Percentiles rank a stretch among this genome's conserved stretches.
phyloP scores from a whole-genome alignment of 345 rosid genomes.

The Lagerstroemia speciosa region DNA sequence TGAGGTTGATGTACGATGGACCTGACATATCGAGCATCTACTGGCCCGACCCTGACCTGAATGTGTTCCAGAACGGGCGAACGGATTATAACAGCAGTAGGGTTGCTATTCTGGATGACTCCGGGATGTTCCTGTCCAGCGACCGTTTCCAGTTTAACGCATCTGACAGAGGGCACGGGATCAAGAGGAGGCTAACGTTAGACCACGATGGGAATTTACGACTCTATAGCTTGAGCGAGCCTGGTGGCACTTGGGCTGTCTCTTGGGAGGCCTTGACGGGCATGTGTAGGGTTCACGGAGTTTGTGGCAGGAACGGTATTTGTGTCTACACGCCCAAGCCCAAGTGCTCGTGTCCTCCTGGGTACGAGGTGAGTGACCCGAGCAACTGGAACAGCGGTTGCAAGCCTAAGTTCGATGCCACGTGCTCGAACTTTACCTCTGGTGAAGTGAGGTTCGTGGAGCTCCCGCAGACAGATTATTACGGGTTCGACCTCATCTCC shows the following conservation, averaged over 20 bases:
- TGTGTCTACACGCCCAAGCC: constrained; percentile 26
- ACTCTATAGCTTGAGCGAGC: constrained; percentile 25
- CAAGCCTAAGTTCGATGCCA: constrained; percentile 23
- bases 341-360: constrained; percentile 40
- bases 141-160: constrained; percentile 25
- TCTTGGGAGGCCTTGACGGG: constrained; percentile 25
- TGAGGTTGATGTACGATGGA: constrained; percentile 32
- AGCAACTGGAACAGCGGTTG: constrained; percentile 38
- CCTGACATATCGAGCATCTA: constrained; percentile 33
- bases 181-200: constrained; percentile 30
- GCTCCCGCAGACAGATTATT: constrained; percentile 20
- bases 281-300: constrained; percentile 29
- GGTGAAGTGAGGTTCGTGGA: constrained; percentile 16
- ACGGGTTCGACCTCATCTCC: constrained; percentile 25
- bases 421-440: constrained; percentile 11
- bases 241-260: constrained; percentile 22
- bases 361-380: constrained; percentile 20
- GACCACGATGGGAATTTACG: constrained; percentile 38
- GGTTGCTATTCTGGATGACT: constrained; percentile 24
- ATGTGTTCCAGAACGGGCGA: constrained; percentile 11
- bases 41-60: constrained; percentile 23
- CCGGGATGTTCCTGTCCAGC: constrained; percentile 27
- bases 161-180: constrained; percentile 23
- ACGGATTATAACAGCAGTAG: constrained; percentile 28
- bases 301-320: constrained; percentile 36